Evolutionary conservation across 768 basidiomycete species (phyloP), one percentile per base, ranked within the genome.

Genomic region (Lepiota subincarnata): DNA sequence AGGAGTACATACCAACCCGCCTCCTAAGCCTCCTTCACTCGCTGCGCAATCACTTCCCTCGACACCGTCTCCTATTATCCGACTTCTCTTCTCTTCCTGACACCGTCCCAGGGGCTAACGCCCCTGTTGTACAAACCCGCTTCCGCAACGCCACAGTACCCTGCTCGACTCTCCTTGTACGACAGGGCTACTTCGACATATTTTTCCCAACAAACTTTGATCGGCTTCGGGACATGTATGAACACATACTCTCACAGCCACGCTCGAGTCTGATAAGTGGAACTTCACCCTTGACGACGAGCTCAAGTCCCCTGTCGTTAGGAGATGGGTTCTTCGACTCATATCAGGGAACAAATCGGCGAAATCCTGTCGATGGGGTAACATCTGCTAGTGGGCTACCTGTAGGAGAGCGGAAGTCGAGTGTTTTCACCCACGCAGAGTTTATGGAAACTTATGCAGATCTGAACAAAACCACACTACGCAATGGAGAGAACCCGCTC

Each of bases 181-280:
- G 85, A 61, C 96, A 89, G 63, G 97, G 97, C 6, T 95, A 86
- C 72, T 99, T 99, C 68, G 97, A 99, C 68, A 98, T 98, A 56
- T 92, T 99, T 74, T 99, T 99, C 73, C 97, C 97, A 8, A 98
- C 96, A 11, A 75, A 91, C 65, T 98, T 98, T 59, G 81, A 80
- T 48, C 79, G 77, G 18, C 76, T 98, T 50, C 76, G 89, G 43
- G 92, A 96, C 65, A 90, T 95, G 82, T 98, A 98, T 69, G 89
- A 94, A 63, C 76, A 83, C 59, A 78, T 87, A 51, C 81, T 98
- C 55, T 79, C 84, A 35, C 79, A 82, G 61, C 82, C 85, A 3
- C 62, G 62, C 19, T 59, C 67, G n/a, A 51, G 65, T 20, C 50
- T 65, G 16, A 62, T 65, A 31, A 60, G 74, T 26, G 78, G 80